Evolutionary conservation across 2,329 filamentous ascomycete species (phyloP).

Genomic region (Ophiocordyceps camponoti-floridani): DNA sequence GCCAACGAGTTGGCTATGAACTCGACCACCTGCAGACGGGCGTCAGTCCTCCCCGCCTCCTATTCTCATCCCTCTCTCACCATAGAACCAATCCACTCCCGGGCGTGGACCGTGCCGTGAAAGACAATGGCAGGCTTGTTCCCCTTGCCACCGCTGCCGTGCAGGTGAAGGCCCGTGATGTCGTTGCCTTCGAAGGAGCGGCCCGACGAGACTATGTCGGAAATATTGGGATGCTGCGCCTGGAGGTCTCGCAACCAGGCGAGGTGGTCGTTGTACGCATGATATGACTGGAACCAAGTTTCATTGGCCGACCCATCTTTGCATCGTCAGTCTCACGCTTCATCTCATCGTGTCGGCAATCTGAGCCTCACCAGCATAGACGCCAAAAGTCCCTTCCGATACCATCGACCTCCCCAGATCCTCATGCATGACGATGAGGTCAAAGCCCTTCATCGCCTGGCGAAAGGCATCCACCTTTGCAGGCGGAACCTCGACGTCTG

Average conservation of each 20-base stretch:
- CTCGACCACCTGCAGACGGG: slow-evolving; percentile 16
- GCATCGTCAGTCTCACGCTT: not conserved
- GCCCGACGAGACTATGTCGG: slow-evolving; percentile 30
- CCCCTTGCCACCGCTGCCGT: slow-evolving; percentile 24
- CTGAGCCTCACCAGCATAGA: slow-evolving; percentile 12
- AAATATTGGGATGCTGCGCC: slow-evolving; percentile 21
- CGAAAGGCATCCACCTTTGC: slow-evolving; percentile 14
- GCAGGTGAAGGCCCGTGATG: slow-evolving; percentile 46
- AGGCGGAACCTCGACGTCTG: slow-evolving; percentile 23
- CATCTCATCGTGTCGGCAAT: not conserved
- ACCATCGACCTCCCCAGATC: slow-evolving; percentile 20
- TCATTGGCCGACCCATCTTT: slow-evolving; percentile 9
- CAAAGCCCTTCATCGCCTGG: slow-evolving; percentile 12
- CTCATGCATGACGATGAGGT: slow-evolving; percentile 17
- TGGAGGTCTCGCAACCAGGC: slow-evolving; percentile 27
- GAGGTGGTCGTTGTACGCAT: slow-evolving; percentile 30
- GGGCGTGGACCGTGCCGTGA: slow-evolving; percentile 39
- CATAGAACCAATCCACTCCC: slow-evolving; percentile 42
- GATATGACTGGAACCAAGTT: slow-evolving; percentile 35
- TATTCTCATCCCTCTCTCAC: slow-evolving; percentile 7
- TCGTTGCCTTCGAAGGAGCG: slow-evolving; percentile 25
- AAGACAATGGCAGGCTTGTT: slow-evolving; percentile 33
- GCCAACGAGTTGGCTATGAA: slow-evolving; percentile 33
- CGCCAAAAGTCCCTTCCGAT: slow-evolving; percentile 12
- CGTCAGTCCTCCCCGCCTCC: too few species aligned